Evolutionary conservation across 2,329 filamentous ascomycete species (phyloP).

Genomic region (Penicillium griseofulvum): DNA sequence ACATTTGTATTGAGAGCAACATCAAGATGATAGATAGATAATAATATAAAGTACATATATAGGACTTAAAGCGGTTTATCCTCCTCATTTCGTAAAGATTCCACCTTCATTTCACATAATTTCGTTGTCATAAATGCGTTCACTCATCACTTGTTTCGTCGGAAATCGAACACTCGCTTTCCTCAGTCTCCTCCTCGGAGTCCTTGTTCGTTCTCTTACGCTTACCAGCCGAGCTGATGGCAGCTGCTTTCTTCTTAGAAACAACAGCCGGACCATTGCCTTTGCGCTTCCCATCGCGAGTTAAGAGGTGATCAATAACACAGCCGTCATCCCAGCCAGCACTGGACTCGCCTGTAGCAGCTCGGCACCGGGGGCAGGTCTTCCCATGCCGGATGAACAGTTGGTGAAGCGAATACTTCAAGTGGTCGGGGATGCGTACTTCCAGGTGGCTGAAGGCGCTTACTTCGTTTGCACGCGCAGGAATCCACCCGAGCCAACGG

Average conservation of each 20-base stretch:
- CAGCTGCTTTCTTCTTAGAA: constrained; percentile 4
- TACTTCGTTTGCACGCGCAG: constrained; percentile 46
- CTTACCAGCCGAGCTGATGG: not conserved
- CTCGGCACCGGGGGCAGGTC: constrained; percentile 58
- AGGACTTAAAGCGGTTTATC: not conserved
- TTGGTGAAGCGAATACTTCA: constrained; percentile 63
- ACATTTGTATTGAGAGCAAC: not conserved
- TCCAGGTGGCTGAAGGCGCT: constrained; percentile 61
- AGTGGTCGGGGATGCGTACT: constrained; percentile 58
- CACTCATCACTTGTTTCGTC: not conserved
- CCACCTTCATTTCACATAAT: not conserved
- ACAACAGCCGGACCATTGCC: constrained; percentile 4
- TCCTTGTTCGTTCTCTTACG: not conserved
- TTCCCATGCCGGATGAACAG: constrained; percentile 63
- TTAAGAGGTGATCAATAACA: constrained; percentile 63
- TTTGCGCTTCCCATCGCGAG: constrained; percentile 53
- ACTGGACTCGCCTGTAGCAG: constrained; percentile 59
- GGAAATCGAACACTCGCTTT: not conserved
- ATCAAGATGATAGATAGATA: not conserved
- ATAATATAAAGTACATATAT: not conserved
- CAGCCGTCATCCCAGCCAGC: constrained; percentile 64
- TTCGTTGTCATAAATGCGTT: not conserved
- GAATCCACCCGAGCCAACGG: constrained; percentile 62
- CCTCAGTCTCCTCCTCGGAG: not conserved
- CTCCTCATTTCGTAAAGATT: not conserved